A percentile compares a stretch with the other conserved stretches of the same genome.
Evolutionary conservation across 2,329 filamentous ascomycete species (phyloP).

Genomic region (Dothideomycetes sp.): DNA sequence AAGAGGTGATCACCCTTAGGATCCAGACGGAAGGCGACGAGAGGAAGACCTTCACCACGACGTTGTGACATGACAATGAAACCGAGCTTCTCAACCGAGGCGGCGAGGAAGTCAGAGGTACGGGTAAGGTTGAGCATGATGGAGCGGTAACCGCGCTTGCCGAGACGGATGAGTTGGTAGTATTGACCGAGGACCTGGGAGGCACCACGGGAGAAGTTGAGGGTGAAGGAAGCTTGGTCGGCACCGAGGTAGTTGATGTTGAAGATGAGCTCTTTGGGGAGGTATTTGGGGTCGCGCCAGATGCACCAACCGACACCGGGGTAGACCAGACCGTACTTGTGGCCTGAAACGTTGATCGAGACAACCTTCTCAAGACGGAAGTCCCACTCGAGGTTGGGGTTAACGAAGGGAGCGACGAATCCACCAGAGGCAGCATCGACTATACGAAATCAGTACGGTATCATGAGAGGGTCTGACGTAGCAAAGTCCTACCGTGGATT

Average conservation of each 20-base stretch:
- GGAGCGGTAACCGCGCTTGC: slow-evolving; percentile 80
- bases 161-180: slow-evolving; percentile 91
- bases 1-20: slow-evolving; percentile 45
- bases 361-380: slow-evolving; percentile 83
- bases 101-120: slow-evolving; percentile 77
- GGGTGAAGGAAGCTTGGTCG: slow-evolving; percentile 88
- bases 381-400: slow-evolving; percentile 79
- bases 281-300: slow-evolving; percentile 73
- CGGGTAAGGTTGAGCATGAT: slow-evolving; percentile 94
- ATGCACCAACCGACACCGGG: slow-evolving; percentile 91
- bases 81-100: slow-evolving; percentile 61
- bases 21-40: slow-evolving; percentile 79
- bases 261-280: slow-evolving; percentile 89
- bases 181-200: slow-evolving; percentile 94
- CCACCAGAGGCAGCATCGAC: slow-evolving; percentile 89
- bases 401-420: slow-evolving; percentile 86
- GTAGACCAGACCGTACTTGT: slow-evolving; percentile 77
- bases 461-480: background rate
- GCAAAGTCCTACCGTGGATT: slow-evolving; percentile 51
- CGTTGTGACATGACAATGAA: slow-evolving; percentile 84
- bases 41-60: slow-evolving; percentile 67
- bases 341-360: slow-evolving; percentile 88
- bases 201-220: slow-evolving; percentile 95
- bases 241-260: slow-evolving; percentile 99
- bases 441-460: slow-evolving; percentile 4